Conservation (phyloP, 306 rosid species). For the Ormosia emarginata region DNA sequence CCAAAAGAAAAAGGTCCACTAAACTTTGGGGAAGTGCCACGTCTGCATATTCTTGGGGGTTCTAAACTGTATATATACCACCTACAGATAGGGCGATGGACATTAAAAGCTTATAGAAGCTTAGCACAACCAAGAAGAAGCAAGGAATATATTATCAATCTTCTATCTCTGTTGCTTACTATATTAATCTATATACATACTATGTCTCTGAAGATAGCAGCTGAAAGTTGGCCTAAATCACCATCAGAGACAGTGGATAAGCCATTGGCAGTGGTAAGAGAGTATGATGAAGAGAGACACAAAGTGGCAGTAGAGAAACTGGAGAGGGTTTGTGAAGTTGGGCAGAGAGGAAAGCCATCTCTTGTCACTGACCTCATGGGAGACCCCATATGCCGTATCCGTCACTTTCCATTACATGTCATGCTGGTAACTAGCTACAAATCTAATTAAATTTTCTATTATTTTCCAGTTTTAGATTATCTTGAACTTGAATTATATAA, state of each 20-base stretch:
- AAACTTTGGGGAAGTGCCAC: conserved; percentile 50
- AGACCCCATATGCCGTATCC: conserved; percentile 81
- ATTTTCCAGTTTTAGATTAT: not conserved
- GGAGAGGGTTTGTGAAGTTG: conserved; percentile 74
- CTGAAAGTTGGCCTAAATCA: conserved; percentile 37
- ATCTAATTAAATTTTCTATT: not conserved
- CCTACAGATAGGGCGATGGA: conserved; percentile 15
- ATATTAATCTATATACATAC: not conserved
- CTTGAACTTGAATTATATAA: not conserved
- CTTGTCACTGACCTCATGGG: conserved; percentile 89
- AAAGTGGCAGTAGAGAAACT: conserved; percentile 67
- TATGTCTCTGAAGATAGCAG: conserved; percentile 65
- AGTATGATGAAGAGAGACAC: conserved; percentile 66
- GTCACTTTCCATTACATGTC: conserved; percentile 66
- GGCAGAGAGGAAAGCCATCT: conserved; percentile 63
- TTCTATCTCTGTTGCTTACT: conserved; percentile 8
- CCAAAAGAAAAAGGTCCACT: conserved; percentile 33
- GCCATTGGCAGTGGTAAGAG: conserved; percentile 44
- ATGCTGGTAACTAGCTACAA: conserved; percentile 59
- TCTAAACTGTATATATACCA: conserved; percentile 28
- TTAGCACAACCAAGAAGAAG: conserved; percentile 20
- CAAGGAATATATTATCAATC: not conserved
- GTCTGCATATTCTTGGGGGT: conserved; percentile 28
- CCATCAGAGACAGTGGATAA: conserved; percentile 14
- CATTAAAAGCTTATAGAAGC: conserved; percentile 22